These are phyloP conservation scores for Verticillium albo-atrum DNA, from an alignment of 2,329 filamentous ascomycete species.

Conservation along the genomic window DNA sequence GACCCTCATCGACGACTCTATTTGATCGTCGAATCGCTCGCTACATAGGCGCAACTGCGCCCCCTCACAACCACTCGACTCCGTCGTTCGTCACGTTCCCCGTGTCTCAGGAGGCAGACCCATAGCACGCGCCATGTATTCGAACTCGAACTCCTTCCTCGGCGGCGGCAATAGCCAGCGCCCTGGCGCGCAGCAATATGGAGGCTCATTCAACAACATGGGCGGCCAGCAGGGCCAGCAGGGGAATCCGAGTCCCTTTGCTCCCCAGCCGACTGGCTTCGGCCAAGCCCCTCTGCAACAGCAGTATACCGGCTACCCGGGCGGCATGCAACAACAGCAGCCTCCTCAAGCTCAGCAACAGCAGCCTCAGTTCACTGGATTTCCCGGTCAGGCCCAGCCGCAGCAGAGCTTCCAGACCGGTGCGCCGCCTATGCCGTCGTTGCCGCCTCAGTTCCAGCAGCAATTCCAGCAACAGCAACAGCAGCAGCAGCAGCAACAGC, in stretches of 20 bases:
- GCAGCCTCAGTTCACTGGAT: slow-evolving; percentile 48
- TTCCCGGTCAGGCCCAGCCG: slow-evolving; percentile 37
- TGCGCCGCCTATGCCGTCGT: slow-evolving; percentile 54
- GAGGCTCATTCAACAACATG: slow-evolving; percentile 40
- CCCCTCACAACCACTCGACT: not conserved
- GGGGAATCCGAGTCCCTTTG: slow-evolving; percentile 41
- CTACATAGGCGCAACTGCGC: not conserved
- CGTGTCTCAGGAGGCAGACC: slow-evolving; percentile 7
- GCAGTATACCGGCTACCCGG: slow-evolving; percentile 59
- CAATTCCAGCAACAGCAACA: slow-evolving; percentile 52
- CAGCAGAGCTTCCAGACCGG: slow-evolving; percentile 60
- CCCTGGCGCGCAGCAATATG: slow-evolving; percentile 60
- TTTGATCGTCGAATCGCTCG: not conserved
- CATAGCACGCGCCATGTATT: slow-evolving; percentile 64
- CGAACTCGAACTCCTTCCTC: slow-evolving; percentile 80
- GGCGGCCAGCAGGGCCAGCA: slow-evolving; percentile 45
- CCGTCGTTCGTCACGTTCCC: slow-evolving; percentile 6
- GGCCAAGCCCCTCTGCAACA: slow-evolving; percentile 50
- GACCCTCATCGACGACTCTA: not conserved
- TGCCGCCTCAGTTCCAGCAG: slow-evolving; percentile 56
- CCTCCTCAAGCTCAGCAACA: slow-evolving; percentile 44
- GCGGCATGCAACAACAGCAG: slow-evolving; percentile 46
- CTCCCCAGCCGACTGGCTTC: slow-evolving; percentile 57
- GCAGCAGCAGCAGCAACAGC: slow-evolving; percentile 37
- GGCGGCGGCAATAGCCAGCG: slow-evolving; percentile 74